Base-by-base conservation (phyloP, 192 early-diverging fungal genomes). In the Coemansia reversa region DNA sequence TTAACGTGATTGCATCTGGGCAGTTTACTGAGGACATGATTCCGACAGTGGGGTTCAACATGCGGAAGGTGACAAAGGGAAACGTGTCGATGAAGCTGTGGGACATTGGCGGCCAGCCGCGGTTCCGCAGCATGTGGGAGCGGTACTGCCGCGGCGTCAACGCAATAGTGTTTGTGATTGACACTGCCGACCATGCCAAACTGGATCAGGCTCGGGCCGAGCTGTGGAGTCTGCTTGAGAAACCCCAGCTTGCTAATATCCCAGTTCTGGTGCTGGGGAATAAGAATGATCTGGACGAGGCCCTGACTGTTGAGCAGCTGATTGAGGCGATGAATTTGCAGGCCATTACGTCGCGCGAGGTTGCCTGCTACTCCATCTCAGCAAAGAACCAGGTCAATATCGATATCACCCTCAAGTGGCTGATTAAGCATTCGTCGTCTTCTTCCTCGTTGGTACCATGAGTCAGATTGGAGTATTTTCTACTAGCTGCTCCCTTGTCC, bases 11-110 rank as follows among this genome's bases (percentile, higher is more conserved):
- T 62, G 91, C 91, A 77, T 90, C 87, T 25, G 91, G 91, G 19
- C 86, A 91, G 69, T 94, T 87, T 60, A 88, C 84, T 2, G 92
- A 94, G 76, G 92, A 94, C 68, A 87, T 87, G 86, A 98, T 98
- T 51, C 97, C 97, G 3, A 99, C 97, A 6, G 94, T 99, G 22
- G 97, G 97, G 11, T 99, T 98, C 76, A 98, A 98, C 73, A 99
- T 99, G 97, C 86, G 96, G 66, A 98, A 91, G 69, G 90, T 93
- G 35, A 89, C 90, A 9, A 92, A 92, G 83, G 91, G 92, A 63
- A 93, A 92, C 52, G 94, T 99, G 29, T 92, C 91, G 16, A 97
- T 99, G 94, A 98, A 98, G 75, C 80, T 99, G 61, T 99, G 97
- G 97, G 97, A 99, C 80, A 88, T 99, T 75, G 97, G 97, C 45